Evolutionary conservation across 805 yeast genomes (phyloP).

Genomic region (Candida krabiensis): DNA sequence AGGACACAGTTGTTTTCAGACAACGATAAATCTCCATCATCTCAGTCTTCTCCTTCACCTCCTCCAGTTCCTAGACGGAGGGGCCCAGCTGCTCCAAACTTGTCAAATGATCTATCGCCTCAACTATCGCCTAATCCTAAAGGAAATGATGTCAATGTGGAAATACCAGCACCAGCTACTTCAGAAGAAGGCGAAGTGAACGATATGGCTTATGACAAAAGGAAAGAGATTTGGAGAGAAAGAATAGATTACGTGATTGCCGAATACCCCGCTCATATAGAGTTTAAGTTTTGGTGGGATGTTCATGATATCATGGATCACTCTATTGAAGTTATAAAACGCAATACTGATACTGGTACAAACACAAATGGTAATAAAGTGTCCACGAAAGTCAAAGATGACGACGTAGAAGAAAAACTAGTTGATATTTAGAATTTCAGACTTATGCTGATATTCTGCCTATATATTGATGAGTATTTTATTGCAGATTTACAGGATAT

Average conservation of each 20-base stretch:
- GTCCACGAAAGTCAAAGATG: not conserved
- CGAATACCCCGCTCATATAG: constrained; percentile 39
- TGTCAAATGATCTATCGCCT: constrained; percentile 4
- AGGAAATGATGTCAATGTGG: not conserved
- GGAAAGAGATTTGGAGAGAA: constrained; percentile 55
- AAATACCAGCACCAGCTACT: constrained; percentile 2
- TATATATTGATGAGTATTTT: no score
- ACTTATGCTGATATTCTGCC: no score
- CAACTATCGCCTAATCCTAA: not conserved
- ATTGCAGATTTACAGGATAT: no score
- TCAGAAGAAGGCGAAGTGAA: constrained; percentile 7
- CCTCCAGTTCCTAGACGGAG: constrained; percentile 15
- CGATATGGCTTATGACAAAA: constrained; percentile 41
- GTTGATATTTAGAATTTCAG: constrained; percentile 1
- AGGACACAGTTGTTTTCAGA: not conserved
- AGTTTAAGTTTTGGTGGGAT: constrained; percentile 44
- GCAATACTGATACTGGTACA: constrained; percentile 4
- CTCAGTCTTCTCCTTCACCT: constrained; percentile 12
- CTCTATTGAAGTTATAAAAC: constrained; percentile 20
- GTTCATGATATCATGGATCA: constrained; percentile 40
- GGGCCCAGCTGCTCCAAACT: no score
- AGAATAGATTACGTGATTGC: constrained; percentile 45
- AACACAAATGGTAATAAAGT: no score
- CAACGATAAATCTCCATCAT: not conserved
- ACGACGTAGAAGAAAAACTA: not conserved